Percentiles rank a stretch among this genome's conserved stretches.
Conservation (phyloP, 495 filamentous ascomycete genomes). For the Podospora fimiseda region DNA sequence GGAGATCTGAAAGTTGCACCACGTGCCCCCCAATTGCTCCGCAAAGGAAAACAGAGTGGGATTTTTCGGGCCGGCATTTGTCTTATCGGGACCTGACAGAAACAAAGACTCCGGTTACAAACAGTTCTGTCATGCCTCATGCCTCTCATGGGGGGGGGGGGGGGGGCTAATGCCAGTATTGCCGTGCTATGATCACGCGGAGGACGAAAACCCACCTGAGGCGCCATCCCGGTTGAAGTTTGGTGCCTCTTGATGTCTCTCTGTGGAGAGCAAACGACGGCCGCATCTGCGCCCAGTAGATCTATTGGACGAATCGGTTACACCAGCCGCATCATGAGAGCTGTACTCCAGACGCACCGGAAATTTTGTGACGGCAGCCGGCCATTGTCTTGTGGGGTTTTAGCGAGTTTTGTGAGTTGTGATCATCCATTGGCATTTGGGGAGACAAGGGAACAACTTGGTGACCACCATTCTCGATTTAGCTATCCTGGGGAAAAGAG, state of each 20-base stretch:
- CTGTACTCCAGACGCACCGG: constrained; percentile 1
- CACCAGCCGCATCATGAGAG: constrained; percentile 4
- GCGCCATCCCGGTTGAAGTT: not conserved
- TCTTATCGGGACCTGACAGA: constrained; percentile 13
- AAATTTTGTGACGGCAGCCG: not conserved
- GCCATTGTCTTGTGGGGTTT: constrained; percentile 6
- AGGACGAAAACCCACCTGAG: not conserved
- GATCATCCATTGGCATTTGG: constrained; percentile 4
- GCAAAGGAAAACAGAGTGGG: constrained; percentile 1
- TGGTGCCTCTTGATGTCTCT: not conserved
- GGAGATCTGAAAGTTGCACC: constrained; percentile 3
- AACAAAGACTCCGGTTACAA: not conserved
- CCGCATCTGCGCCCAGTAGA: not conserved
- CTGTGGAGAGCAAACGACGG: not conserved
- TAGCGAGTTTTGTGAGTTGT: constrained; percentile 3
- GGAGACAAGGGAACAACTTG: not conserved
- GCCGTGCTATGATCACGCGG: constrained; percentile 2
- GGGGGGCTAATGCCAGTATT: not conserved
- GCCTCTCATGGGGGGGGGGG: not conserved
- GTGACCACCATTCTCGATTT: not conserved
- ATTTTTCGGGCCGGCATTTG: constrained; percentile 10
- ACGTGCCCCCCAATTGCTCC: constrained; percentile 6
- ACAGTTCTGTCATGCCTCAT: constrained; percentile 1
- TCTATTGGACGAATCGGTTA: constrained; percentile 11
- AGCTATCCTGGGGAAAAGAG: constrained; percentile 11